Conservation (phyloP, 1,284 basidiomycete genomes). For the Ganoderma meredithae region DNA sequence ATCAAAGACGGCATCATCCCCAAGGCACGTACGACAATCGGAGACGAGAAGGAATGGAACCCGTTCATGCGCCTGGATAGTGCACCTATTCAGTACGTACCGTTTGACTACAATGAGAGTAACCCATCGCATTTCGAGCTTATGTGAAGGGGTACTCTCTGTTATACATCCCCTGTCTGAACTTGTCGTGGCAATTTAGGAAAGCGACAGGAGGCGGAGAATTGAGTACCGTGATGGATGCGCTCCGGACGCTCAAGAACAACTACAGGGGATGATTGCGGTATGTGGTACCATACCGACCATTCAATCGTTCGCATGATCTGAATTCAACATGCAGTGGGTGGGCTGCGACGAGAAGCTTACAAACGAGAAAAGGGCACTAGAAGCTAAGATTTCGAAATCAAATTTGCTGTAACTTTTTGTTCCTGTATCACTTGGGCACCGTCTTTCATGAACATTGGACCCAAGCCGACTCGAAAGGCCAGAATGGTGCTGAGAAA, state of each 20-base stretch:
- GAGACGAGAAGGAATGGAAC: conserved; percentile 88
- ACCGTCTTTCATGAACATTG: background rate
- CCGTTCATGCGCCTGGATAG: conserved; percentile 79
- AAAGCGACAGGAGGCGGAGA: conserved; percentile 56
- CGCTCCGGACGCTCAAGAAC: conserved; percentile 87
- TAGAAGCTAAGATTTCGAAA: background rate
- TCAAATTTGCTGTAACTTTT: conserved; percentile 1
- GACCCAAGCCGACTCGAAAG: background rate
- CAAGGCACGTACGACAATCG: conserved; percentile 84
- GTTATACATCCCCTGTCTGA: conserved; percentile 13
- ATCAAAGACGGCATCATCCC: conserved; percentile 63
- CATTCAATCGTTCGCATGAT: conserved; percentile 3
- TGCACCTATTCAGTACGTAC: conserved; percentile 63
- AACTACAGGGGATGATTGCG: conserved; percentile 62
- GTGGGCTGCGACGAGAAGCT: conserved; percentile 9
- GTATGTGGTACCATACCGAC: conserved; percentile 15
- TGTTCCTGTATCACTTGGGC: background rate
- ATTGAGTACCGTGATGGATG: conserved; percentile 72
- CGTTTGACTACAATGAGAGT: background rate
- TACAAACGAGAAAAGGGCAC: conserved; percentile 1
- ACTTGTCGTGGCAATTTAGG: conserved; percentile 39
- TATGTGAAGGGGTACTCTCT: background rate
- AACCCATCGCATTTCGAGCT: background rate
- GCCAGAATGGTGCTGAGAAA: background rate
- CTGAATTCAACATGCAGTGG: conserved; percentile 7